Base-by-base conservation (phyloP, 2,329 filamentous ascomycete species). In the Colletotrichum viniferum region DNA sequence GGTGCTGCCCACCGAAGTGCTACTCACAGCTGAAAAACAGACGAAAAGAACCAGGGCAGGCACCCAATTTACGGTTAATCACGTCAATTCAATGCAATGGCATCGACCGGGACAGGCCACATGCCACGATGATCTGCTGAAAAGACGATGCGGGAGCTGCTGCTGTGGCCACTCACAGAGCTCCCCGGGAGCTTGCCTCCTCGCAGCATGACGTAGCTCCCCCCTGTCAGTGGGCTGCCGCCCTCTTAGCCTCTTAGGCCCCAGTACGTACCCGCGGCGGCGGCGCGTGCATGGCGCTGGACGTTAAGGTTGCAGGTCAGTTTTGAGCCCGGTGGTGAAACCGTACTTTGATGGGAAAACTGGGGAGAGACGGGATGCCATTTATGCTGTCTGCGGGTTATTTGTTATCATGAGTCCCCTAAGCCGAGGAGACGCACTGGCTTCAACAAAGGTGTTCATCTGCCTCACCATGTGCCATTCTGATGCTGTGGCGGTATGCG, bases 241-340 rank as follows among this genome's bases (percentile, higher is more conserved):
- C 58, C 24, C 7, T 36, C 43, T 48, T 48, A 48, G 10, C 24
- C 21, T 36, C 43, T 21, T 52, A 52, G 6, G 10, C n/a, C 43
- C 16, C 14, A 63, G 24, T 73, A 75, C 73, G 73, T 75, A 73
- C 26, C 58, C 8, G 32, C 58, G 12, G 21, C 64, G 12, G 21
- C 64, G 26, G 55, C 48, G 52, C 64, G 34, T 76, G 73, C 69
- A 73, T 73, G 52, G 69, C 63, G 62, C 69, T 73, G 69, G 73
- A 69, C 34, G 73, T 76, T 76, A 76, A 76, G 73, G 73, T 76
- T 76, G 73, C 69, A 73, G 69, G 73, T 60, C 58, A 73, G 73
- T 75, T 73, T 76, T 63, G 73, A 73, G 73, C 73, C 58, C 13
- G 38, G 60, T 65, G 58, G 36, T 73, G 73, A 76, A 76, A 76